A percentile compares a stretch with the other conserved stretches of the same genome.
Conservation (phyloP, 2,329 filamentous ascomycete species). For the Fusarium neocosmosporiellum region DNA sequence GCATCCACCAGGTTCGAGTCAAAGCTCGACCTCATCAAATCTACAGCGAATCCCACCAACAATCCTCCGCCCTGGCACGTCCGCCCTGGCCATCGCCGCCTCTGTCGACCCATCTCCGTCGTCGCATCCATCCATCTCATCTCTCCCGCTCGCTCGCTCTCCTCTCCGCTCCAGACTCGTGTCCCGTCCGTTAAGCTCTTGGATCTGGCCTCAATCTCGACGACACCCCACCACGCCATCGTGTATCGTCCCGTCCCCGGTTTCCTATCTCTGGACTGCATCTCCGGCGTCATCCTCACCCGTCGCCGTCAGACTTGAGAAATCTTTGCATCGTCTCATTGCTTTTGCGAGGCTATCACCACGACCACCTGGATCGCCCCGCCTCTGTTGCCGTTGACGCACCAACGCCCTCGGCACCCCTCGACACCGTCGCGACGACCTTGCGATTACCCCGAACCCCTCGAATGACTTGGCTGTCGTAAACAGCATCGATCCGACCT, state of each 20-base stretch:
- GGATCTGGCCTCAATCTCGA: conserved; percentile 37
- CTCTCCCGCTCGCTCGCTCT: conserved; percentile 16
- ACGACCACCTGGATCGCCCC: conserved; percentile 20
- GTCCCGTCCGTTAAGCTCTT: conserved; percentile 26
- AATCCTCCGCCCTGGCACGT: conserved; percentile 27
- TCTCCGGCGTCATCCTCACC: conserved; percentile 10
- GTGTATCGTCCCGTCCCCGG: conserved; percentile 14
- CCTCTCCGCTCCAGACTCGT: conserved; percentile 6
- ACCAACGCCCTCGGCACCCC: conserved; percentile 28
- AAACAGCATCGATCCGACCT: conserved; percentile 11
- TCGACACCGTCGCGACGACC: conserved; percentile 32
- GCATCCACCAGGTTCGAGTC: conserved; percentile 30
- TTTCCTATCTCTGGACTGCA: conserved; percentile 16
- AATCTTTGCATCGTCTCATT: conserved; percentile 10
- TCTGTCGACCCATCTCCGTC: conserved; percentile 29
- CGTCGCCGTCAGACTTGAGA: neutral
- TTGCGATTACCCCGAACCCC: conserved; percentile 20
- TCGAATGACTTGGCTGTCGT: conserved; percentile 20
- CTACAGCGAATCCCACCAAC: conserved; percentile 24
- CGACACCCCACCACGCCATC: conserved; percentile 39
- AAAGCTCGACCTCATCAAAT: conserved; percentile 39
- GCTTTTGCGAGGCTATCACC: conserved; percentile 27
- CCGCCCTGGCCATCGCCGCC: conserved; percentile 15
- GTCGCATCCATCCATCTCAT: conserved; percentile 26
- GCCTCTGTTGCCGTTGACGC: conserved; percentile 34